Conservation (phyloP, 2,329 filamentous ascomycete species). For the Exophiala viscosa region DNA sequence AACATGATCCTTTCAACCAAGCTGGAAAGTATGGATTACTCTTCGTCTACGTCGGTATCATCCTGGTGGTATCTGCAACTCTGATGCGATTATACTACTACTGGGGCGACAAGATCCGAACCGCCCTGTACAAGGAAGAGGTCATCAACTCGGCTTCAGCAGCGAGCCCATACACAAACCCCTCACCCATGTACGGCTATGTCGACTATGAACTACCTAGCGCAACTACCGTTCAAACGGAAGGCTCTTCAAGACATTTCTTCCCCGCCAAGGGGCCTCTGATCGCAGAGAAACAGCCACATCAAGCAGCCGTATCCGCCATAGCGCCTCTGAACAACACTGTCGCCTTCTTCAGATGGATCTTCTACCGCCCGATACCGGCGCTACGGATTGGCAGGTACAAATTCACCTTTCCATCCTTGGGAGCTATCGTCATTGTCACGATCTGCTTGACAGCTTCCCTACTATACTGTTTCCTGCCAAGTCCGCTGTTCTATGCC, state of each 20-base stretch:
- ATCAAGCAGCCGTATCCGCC: slow-evolving; percentile 69
- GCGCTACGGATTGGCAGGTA: slow-evolving; percentile 65
- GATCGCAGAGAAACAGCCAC: slow-evolving; percentile 53
- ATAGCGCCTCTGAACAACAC: slow-evolving; percentile 71
- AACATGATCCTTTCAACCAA: slow-evolving; percentile 71
- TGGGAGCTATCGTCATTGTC: slow-evolving; percentile 67
- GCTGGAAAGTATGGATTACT: slow-evolving; percentile 82
- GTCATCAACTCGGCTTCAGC: slow-evolving; percentile 56
- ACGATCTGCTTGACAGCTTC: slow-evolving; percentile 67
- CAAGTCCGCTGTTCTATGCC: slow-evolving; percentile 83
- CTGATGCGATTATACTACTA: slow-evolving; percentile 76
- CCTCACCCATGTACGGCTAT: slow-evolving; percentile 44
- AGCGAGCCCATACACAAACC: slow-evolving; percentile 30
- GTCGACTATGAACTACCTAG: slow-evolving; percentile 58
- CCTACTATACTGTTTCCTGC: slow-evolving; percentile 77
- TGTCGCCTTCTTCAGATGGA: slow-evolving; percentile 77
- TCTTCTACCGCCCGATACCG: slow-evolving; percentile 84
- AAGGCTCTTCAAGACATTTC: slow-evolving; percentile 66
- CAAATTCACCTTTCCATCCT: slow-evolving; percentile 74
- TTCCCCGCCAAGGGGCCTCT: slow-evolving; percentile 64
- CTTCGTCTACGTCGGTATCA: slow-evolving; percentile 83
- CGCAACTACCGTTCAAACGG: slow-evolving; percentile 49
- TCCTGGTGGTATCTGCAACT: slow-evolving; percentile 64
- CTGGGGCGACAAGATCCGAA: slow-evolving; percentile 89
- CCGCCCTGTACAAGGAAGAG: slow-evolving; percentile 82